A percentile compares a stretch with the other conserved stretches of the same genome.
Evolutionary conservation across 306 rosid genomes (phyloP).

Genomic region (Luffa aegyptiaca): DNA sequence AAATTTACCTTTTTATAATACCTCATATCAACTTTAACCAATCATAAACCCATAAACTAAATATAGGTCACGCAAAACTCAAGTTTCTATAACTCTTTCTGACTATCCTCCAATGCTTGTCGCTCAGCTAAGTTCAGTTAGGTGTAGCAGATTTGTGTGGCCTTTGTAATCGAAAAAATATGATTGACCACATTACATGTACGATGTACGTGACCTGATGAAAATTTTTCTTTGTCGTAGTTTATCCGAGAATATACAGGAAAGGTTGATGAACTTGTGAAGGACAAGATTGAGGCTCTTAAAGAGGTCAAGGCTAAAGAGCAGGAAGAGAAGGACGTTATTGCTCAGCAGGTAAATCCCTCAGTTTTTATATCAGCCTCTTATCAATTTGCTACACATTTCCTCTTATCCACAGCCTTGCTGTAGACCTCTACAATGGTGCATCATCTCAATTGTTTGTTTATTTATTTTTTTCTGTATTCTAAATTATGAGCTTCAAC

Average conservation of each 20-base stretch:
- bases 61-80: background rate
- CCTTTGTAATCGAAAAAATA: background rate
- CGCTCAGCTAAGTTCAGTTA: background rate
- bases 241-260: slow-evolving; percentile 94
- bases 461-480: background rate
- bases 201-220: background rate
- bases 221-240: slow-evolving; percentile 27
- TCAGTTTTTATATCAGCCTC: background rate
- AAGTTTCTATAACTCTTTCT: background rate
- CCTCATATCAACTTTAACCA: background rate
- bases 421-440: background rate
- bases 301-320: slow-evolving; percentile 69
- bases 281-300: slow-evolving; percentile 75
- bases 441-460: background rate
- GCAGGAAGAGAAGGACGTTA: slow-evolving; percentile 80
- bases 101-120: background rate
- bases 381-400: background rate
- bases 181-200: background rate
- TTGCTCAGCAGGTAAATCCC: slow-evolving; percentile 70
- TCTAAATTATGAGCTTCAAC: slow-evolving; percentile 10
- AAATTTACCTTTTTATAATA: background rate
- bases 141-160: background rate
- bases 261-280: slow-evolving; percentile 88
- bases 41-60: background rate
- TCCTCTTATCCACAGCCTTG: background rate